Evolutionary conservation across 2,329 filamentous ascomycete genomes (phyloP).

Genomic region (Westerdykella sp.): DNA sequence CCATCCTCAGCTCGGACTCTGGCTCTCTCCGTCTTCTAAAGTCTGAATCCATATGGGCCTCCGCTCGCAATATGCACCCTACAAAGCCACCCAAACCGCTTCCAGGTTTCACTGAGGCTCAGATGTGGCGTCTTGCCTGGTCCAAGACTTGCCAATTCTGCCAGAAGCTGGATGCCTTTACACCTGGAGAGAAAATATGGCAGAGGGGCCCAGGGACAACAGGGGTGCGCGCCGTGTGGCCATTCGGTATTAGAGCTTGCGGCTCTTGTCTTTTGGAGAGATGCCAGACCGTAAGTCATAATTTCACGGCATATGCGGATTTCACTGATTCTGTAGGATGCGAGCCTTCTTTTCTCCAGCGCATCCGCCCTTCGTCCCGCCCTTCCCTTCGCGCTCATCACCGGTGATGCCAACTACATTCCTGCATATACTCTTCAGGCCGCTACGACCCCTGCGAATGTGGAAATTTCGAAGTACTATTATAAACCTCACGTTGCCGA

Average conservation of each 20-base stretch:
- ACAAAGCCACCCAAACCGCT: slow-evolving; percentile 65
- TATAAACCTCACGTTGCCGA: slow-evolving; percentile 56
- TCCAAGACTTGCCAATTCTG: slow-evolving; percentile 64
- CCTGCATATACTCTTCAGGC: slow-evolving; percentile 51
- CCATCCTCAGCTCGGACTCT: slow-evolving; percentile 25
- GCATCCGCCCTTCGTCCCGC: slow-evolving; percentile 58
- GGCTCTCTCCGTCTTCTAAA: slow-evolving; percentile 40
- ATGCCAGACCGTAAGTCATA: slow-evolving; percentile 56
- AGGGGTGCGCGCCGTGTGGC: slow-evolving; percentile 61
- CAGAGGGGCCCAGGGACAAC: slow-evolving; percentile 56
- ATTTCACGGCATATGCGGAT: neutral
- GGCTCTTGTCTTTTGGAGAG: slow-evolving; percentile 56
- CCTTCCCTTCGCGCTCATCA: slow-evolving; percentile 63
- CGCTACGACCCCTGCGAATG: slow-evolving; percentile 42
- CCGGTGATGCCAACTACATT: slow-evolving; percentile 55
- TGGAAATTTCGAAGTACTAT: slow-evolving; percentile 60
- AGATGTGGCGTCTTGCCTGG: slow-evolving; percentile 69
- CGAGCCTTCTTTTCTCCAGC: slow-evolving; percentile 60
- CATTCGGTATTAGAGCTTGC: slow-evolving; percentile 63
- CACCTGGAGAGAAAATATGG: slow-evolving; percentile 41
- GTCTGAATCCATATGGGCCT: slow-evolving; percentile 64
- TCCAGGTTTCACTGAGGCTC: slow-evolving; percentile 58
- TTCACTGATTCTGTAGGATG: slow-evolving; percentile 51
- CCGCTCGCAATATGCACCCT: slow-evolving; percentile 59
- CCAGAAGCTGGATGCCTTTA: slow-evolving; percentile 36